Evolutionary conservation across 192 early-diverging fungal genomes (phyloP), one percentile per base, ranked within the genome.

Genomic region (Geosiphon pyriformis): DNA sequence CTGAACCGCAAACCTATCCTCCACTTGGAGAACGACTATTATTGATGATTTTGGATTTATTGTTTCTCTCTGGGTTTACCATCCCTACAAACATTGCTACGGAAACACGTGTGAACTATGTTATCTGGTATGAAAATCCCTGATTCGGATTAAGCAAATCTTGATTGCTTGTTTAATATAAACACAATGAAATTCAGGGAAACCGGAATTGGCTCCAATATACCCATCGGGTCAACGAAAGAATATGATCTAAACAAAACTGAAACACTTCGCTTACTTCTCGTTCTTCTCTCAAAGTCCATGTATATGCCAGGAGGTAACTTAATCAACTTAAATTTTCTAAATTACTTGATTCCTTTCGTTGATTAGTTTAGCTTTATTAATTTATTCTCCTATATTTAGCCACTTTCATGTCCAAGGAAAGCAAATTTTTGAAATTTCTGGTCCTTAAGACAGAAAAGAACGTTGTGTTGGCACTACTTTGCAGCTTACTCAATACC

Each of bases 401-500:
- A 1, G 60, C 76, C 0, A 65, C 74, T 8, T 71, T 85, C 7
- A 58, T 80, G 7, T 63, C 80, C 3, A 76, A 69, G 31, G 79
- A 82, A 25, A 86, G 87, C 68, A 67, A 72, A 30, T 92, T 87
- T 85, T 71, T 82, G 7, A 68, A 73, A 33, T 72, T 73, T 59
- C 71, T 92, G 11, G 76, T 76, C 0, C 71, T 77, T 27, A 69
- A 75, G 26, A 71, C 81, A 12, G 89, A 90, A 34, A 85, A 84
- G 69, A 91, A 90, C 65, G 77, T 82, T 29, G 82, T 87, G 7
- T 70, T 95, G 30, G 85, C 88, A 8, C 65, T 95, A 57, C 81
- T 94, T 4, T 95, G 92, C 78, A 93, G 91, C 70, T 69, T 94
- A 27, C 67, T 94, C 47, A 96, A 96, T 68, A 94, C 92, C 0